A percentile compares a stretch with the other conserved stretches of the same genome.
Evolutionary conservation across 192 early-diverging fungal genomes (phyloP).

Genomic region (Dissophora globulifera): DNA sequence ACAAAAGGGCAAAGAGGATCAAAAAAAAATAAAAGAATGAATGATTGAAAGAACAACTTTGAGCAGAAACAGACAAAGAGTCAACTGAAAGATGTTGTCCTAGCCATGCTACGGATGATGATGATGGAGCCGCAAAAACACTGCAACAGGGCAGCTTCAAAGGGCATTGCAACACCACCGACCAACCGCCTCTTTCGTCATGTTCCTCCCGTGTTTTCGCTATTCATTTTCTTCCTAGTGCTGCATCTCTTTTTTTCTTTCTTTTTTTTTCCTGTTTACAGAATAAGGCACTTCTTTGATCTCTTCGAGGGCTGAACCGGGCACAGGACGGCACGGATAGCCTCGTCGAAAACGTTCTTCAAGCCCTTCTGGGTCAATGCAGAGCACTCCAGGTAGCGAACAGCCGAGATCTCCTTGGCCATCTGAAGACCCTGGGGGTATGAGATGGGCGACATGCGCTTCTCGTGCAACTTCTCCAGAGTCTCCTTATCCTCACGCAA

Average conservation of each 20-base stretch:
- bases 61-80: too few relatives aligned
- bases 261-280: slow-evolving; percentile 59
- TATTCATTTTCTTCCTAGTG: too few relatives aligned
- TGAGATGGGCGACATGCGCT: slow-evolving; percentile 88
- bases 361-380: slow-evolving; percentile 97
- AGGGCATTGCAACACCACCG: too few relatives aligned
- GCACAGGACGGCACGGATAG: slow-evolving; percentile 91
- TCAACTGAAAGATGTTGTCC: too few relatives aligned
- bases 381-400: slow-evolving; percentile 97
- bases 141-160: too few relatives aligned
- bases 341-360: slow-evolving; percentile 99
- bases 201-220: too few relatives aligned
- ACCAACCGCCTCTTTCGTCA: too few relatives aligned
- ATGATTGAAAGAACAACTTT: background rate
- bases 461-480: slow-evolving; percentile 88
- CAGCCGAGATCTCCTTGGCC: slow-evolving; percentile 88
- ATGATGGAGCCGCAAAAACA: too few relatives aligned
- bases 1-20: background rate
- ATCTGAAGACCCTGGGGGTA: slow-evolving; percentile 90
- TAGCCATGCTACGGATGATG: too few relatives aligned
- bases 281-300: slow-evolving; percentile 78
- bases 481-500: slow-evolving; percentile 93
- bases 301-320: slow-evolving; percentile 74
- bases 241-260: background rate
- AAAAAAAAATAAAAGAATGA: background rate